phyloP scores from a whole-genome alignment of 116 monocot genomes.

The Iris pallida region DNA sequence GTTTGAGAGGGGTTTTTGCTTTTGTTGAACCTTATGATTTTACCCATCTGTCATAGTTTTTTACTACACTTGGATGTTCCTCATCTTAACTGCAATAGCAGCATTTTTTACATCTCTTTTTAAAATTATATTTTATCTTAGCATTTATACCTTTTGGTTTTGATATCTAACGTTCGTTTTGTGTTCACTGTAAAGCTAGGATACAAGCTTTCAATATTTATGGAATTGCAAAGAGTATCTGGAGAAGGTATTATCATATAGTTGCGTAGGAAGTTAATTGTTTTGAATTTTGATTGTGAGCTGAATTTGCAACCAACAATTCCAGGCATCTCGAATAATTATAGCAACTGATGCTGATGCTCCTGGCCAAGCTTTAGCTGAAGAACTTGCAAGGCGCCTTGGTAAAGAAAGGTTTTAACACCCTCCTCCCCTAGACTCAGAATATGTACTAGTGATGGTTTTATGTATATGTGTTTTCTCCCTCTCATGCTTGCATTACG shows the following conservation, averaged over 20 bases:
- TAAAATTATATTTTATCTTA: no score
- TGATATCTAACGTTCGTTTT: constrained; percentile 13
- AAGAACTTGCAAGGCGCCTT: constrained; percentile 32
- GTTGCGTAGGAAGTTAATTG: no score
- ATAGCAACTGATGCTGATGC: constrained; percentile 28
- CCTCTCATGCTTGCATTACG: no score
- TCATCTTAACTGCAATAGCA: no score
- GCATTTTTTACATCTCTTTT: no score
- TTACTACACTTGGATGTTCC: no score
- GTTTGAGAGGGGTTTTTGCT: no score
- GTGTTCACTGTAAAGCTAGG: constrained; percentile 37
- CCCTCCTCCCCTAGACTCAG: background rate
- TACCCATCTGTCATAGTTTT: no score
- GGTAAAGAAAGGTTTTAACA: constrained; percentile 30
- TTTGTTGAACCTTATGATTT: no score
- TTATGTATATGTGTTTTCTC: no score
- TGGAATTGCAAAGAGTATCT: constrained; percentile 44
- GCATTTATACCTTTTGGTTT: background rate
- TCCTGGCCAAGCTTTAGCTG: constrained; percentile 26
- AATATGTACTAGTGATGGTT: no score
- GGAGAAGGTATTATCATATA: constrained; percentile 6
- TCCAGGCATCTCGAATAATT: constrained; percentile 25
- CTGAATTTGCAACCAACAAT: background rate
- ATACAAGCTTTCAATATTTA: constrained; percentile 43
- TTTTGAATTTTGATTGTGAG: no score